Evolutionary conservation across 2,329 filamentous ascomycete genomes (phyloP).

Genomic region (Pyricularia sp.): DNA sequence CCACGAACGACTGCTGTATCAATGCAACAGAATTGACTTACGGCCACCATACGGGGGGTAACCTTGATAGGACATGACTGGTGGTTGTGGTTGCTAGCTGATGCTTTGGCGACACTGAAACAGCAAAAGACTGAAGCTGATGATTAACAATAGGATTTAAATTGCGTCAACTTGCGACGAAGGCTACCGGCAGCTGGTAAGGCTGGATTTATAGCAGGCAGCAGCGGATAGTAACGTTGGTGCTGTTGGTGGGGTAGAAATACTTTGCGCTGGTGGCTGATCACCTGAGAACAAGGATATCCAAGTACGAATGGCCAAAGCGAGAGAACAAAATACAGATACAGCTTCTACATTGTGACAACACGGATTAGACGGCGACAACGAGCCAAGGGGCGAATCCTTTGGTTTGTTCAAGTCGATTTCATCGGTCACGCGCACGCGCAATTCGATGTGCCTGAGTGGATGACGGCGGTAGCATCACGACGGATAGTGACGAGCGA

Average conservation of each 20-base stretch:
- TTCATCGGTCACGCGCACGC: neutral
- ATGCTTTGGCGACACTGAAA: neutral
- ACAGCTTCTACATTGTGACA: neutral
- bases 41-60: slow-evolving; percentile 25
- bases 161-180: neutral
- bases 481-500: neutral
- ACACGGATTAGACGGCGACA: neutral
- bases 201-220: neutral
- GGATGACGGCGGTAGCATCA: neutral
- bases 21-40: slow-evolving; percentile 13
- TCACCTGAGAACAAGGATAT: neutral
- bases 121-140: neutral
- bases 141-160: neutral
- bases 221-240: neutral
- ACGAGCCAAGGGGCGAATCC: neutral
- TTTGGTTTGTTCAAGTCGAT: neutral
- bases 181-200: neutral
- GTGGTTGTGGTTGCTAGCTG: neutral
- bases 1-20: neutral
- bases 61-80: slow-evolving; percentile 23
- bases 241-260: neutral
- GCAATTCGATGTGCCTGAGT: neutral
- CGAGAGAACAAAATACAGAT: neutral
- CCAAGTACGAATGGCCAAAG: neutral
- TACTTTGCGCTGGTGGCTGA: neutral